Base-by-base conservation (phyloP, 2,329 filamentous ascomycete genomes). In the Celoporthe dispersa region DNA sequence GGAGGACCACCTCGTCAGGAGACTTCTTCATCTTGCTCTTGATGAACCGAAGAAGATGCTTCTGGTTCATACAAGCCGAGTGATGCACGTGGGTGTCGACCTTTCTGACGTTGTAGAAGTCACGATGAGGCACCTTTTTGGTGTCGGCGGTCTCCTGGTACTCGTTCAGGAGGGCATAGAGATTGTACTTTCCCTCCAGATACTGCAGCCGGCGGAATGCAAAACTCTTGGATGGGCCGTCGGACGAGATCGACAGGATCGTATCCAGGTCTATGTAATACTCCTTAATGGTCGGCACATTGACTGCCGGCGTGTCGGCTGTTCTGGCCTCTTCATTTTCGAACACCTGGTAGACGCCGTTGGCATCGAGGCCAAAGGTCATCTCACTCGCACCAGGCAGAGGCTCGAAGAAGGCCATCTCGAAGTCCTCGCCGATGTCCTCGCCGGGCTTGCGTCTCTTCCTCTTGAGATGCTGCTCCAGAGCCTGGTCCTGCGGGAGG, bases 1-100 rank as follows among this genome's bases (percentile, higher is more conserved):
- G 97, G 60, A 99, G 87, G 8, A 99, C 96, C 41, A 96, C 90
- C 82, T 99, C 96, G 76, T 98, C 93, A 0, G 94, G 94, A 25
- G 89, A 96, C 81, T 97, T 99, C 87, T 98, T 98, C 94, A 99
- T 98, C 83, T 99, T 99, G 82, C 94, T 97, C 82, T 99, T 99
- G 84, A 99, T 99, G 81, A 99, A 99, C 68, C 96, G 93, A 71
- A 99, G 84, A 69, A 99, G 83, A 86, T 99, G 96, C 82, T 99
- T 99, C 81, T 99, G 96, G 78, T 99, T 99, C 96, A 99, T 99
- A 80, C 96, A 99, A 33, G 96, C 96, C 22, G 96, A 99, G 80
- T 99, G 96, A 79, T 99, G 96, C 75, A 99, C 96, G 86, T 99
- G 96, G 11, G 96, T 99, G 78, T 99, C 96, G 65, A 99, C 96